Conservation (phyloP, 371 early-diverging fungal species). For the Nematocida homosporus region DNA sequence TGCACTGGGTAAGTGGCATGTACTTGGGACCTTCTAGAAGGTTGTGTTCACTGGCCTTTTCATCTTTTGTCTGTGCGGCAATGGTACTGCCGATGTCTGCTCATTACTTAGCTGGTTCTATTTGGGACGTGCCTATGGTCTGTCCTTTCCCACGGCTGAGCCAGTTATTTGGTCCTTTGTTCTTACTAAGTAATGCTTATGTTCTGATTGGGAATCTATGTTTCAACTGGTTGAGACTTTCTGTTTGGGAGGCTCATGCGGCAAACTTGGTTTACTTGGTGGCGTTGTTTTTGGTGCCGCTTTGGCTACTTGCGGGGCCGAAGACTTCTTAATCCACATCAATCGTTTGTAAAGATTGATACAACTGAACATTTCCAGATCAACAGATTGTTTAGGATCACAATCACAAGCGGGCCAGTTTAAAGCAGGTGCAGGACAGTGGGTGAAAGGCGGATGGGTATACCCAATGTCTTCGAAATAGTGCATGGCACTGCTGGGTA, state of each 20-base stretch:
- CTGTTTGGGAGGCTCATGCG: background rate
- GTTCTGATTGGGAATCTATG: conserved; percentile 60
- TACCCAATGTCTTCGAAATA: conserved; percentile 74
- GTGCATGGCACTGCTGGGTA: conserved; percentile 73
- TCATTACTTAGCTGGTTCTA: background rate
- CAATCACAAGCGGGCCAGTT: conserved; percentile 62
- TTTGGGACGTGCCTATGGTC: conserved; percentile 1
- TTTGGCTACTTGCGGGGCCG: background rate
- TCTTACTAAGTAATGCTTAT: conserved; percentile 60
- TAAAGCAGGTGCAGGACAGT: conserved; percentile 64
- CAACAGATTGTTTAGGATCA: conserved; percentile 55
- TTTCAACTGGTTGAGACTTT: conserved; percentile 50
- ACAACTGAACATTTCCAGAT: conserved; percentile 55
- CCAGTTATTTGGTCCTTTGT: conserved; percentile 57
- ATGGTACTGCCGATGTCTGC: conserved; percentile 26
- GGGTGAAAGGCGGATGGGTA: conserved; percentile 66
- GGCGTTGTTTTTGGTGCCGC: conserved; percentile 22
- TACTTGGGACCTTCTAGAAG: conserved; percentile 41
- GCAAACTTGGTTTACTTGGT: conserved; percentile 18
- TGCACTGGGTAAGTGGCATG: conserved; percentile 24
- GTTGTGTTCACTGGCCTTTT: conserved; percentile 49
- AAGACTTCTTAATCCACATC: background rate
- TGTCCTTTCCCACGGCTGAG: conserved; percentile 9
- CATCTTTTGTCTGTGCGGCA: conserved; percentile 45
- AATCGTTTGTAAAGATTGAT: conserved; percentile 31